phyloP scores from a whole-genome alignment of 2,329 filamentous ascomycete genomes.

The Penicillium sp. region DNA sequence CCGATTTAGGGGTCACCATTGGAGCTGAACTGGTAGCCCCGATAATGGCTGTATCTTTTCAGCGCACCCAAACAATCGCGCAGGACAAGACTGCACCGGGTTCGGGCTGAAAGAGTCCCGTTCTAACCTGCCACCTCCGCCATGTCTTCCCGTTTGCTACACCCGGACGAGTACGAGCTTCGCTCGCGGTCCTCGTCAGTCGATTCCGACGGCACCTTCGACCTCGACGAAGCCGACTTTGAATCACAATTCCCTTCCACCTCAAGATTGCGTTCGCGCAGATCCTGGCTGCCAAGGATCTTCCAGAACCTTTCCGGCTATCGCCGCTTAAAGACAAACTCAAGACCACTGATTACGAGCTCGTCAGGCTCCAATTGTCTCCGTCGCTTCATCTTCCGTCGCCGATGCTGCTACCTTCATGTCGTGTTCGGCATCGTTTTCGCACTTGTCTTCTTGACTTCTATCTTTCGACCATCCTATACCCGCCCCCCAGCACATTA shows the following conservation, averaged over 20 bases:
- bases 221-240: constrained; percentile 44
- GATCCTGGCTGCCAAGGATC: constrained; percentile 29
- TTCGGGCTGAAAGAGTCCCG: neutral
- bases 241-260: constrained; percentile 35
- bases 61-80: neutral
- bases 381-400: constrained; percentile 31
- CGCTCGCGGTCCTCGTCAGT: constrained; percentile 40
- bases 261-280: constrained; percentile 23
- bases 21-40: neutral
- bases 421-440: constrained; percentile 28
- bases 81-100: neutral
- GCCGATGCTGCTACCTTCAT: constrained; percentile 31
- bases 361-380: constrained; percentile 24
- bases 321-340: constrained; percentile 27
- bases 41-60: neutral
- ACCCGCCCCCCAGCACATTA: constrained; percentile 56
- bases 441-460: constrained; percentile 41
- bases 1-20: neutral
- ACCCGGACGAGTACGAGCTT: constrained; percentile 44
- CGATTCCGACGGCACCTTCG: constrained; percentile 41
- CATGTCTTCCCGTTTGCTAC: constrained; percentile 40
- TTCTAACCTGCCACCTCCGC: constrained; percentile 2
- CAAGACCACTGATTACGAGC: constrained; percentile 24
- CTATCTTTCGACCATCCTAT: constrained; percentile 56
- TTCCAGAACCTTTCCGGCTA: constrained; percentile 31